phyloP scores from a whole-genome alignment of 1,139 yeast genomes.

The Candida anutae region DNA sequence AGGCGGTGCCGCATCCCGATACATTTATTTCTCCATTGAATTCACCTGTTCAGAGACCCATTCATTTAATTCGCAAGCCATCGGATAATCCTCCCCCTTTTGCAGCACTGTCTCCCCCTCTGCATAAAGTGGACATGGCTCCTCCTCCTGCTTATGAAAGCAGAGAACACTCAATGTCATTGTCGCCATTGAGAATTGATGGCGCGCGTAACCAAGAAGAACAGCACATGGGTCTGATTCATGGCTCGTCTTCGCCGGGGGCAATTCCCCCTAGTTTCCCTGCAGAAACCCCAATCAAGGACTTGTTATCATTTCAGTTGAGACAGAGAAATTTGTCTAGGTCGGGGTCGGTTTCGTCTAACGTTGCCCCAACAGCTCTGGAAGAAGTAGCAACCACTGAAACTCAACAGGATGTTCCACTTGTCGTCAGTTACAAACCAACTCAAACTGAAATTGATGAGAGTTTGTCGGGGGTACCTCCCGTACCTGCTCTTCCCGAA shows the following conservation, averaged over 20 bases:
- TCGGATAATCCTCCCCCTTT: slow-evolving; percentile 38
- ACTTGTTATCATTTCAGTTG: slow-evolving; percentile 6
- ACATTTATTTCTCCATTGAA: slow-evolving; percentile 29
- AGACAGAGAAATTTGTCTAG: neutral
- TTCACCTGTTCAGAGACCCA: slow-evolving; percentile 28
- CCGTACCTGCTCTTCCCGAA: neutral
- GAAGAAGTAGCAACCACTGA: too few species aligned
- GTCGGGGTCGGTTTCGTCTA: too few species aligned
- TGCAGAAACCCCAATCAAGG: slow-evolving; percentile 9
- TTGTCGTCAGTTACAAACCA: too few species aligned
- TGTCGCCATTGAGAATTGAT: slow-evolving; percentile 27
- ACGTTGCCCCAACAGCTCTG: too few species aligned
- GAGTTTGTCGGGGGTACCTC: too few species aligned
- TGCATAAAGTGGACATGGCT: slow-evolving; percentile 14
- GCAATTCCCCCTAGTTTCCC: slow-evolving; percentile 6
- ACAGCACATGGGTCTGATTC: neutral
- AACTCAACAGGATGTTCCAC: too few species aligned
- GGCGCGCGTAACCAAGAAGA: neutral
- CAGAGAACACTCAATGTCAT: slow-evolving; percentile 12
- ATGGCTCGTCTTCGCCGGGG: neutral
- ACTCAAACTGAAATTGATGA: too few species aligned
- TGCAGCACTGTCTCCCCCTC: slow-evolving; percentile 24
- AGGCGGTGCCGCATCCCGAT: slow-evolving; percentile 44
- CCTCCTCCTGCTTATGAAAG: slow-evolving; percentile 38
- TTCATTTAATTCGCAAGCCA: slow-evolving; percentile 29